Evolutionary conservation across 306 rosid genomes (phyloP), one percentile per base, ranked within the genome.

Genomic region (Herpetospermum pedunculosum): DNA sequence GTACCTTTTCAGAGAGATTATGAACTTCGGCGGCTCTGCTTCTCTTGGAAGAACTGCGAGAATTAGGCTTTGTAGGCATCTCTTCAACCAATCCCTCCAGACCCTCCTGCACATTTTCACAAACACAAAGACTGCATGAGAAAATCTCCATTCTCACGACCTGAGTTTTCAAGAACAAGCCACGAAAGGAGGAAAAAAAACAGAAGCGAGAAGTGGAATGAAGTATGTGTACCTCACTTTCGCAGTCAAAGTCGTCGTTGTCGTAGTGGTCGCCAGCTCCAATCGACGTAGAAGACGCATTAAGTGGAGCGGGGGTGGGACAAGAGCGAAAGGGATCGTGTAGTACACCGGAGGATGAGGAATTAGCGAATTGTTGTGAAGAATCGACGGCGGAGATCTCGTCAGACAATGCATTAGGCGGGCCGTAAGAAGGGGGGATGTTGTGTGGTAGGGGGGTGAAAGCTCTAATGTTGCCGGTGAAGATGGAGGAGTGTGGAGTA

Each of bases 21-120:
- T 94, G 98, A 86, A 94, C 98, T 87, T 94, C 96, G 0, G 98
- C 95, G 73, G 98, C 98, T 84, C 98, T 85, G 83, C 91, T 91
- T 85, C 97, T 86, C 80, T 94, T 94, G 25, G 98, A 89, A 67
- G 98, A 85, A 78, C 78, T 71, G 73, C 94, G 82, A 41, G 80
- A 79, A 68, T 81, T 46, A 10, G 81, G 59, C 74, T 82, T 90
- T 18, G 79, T 67, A 15, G 87, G 85, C 47, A 53, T 55, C 41
- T 85, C 88, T 64, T 85, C 96, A 18, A 68, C 85, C 79, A 84
- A 82, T n/a, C 90, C 89, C 74, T 92, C 96, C 34, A 82, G 77
- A 63, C 91, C 92, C 87, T 90, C 97, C 98, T 90, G 26, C 79
- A 14, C 38, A 29, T 40, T 64, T 38, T 19, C 32, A 64, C 48